These are phyloP conservation scores for Ettlia oleoabundans DNA, from an alignment of 139 green algal genomes.

Conservation along the genomic window DNA sequence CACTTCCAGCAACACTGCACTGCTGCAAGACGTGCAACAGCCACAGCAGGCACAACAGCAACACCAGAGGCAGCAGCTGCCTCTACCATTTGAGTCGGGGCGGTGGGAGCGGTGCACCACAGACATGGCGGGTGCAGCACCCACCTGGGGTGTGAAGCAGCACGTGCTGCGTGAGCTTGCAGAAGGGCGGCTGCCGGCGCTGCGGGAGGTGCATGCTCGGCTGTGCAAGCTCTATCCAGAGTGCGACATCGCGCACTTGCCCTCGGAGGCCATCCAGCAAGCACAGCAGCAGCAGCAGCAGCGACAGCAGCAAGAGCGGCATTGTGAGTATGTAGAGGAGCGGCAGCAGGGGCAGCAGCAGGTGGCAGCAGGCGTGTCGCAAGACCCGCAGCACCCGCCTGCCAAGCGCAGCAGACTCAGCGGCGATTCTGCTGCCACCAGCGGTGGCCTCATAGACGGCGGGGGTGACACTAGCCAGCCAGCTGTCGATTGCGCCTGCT, in stretches of 20 bases:
- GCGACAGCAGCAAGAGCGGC: not conserved
- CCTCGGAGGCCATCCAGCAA: slow-evolving; percentile 70
- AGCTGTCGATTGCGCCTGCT: slow-evolving; percentile 62
- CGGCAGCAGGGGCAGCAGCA: not conserved
- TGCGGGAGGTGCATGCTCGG: slow-evolving; percentile 73
- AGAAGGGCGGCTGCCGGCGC: slow-evolving; percentile 34
- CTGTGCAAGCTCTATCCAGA: slow-evolving; percentile 78
- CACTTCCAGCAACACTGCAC: too few species aligned
- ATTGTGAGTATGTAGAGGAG: not conserved
- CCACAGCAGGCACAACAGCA: slow-evolving; percentile 1
- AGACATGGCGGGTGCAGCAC: slow-evolving; percentile 52
- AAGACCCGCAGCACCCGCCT: too few species aligned
- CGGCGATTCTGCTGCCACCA: not conserved
- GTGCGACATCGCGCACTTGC: slow-evolving; percentile 76
- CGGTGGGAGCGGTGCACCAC: slow-evolving; percentile 72
- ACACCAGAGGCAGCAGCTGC: not conserved
- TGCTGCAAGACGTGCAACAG: too few species aligned
- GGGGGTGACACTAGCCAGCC: not conserved
- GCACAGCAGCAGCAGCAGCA: slow-evolving; percentile 13
- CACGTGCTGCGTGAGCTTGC: slow-evolving; percentile 57
- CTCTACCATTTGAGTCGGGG: not conserved
- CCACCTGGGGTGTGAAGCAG: slow-evolving; percentile 72
- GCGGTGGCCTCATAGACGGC: too few species aligned
- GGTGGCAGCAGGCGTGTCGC: not conserved
- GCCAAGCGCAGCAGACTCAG: slow-evolving; percentile 3